phyloP scores from a whole-genome alignment of 2,329 filamentous ascomycete species.

The Huntiella decipiens region DNA sequence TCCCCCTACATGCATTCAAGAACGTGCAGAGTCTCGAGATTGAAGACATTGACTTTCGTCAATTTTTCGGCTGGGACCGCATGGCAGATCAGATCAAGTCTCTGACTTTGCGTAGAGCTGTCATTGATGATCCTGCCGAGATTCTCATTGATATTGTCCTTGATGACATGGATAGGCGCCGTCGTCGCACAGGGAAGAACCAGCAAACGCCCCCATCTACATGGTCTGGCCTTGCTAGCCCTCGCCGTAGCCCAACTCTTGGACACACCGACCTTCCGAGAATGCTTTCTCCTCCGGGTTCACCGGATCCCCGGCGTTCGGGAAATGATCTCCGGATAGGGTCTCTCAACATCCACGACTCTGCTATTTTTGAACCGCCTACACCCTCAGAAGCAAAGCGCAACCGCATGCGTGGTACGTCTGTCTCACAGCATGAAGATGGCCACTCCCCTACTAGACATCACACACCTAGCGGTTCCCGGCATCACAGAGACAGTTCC shows the following conservation, averaged over 20 bases:
- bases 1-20: slow-evolving; percentile 93
- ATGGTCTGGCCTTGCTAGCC: slow-evolving; percentile 39
- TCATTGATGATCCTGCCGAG: slow-evolving; percentile 76
- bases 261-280: slow-evolving; percentile 47
- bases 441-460: slow-evolving; percentile 16
- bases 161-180: slow-evolving; percentile 87
- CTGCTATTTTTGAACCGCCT: slow-evolving; percentile 24
- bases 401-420: slow-evolving; percentile 22
- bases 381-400: slow-evolving; percentile 12
- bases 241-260: slow-evolving; percentile 42
- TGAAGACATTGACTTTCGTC: slow-evolving; percentile 85
- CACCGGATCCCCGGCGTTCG: slow-evolving; percentile 29
- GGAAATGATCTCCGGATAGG: slow-evolving; percentile 34
- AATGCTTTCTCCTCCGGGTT: slow-evolving; percentile 51
- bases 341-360: slow-evolving; percentile 37
- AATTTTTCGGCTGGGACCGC: slow-evolving; percentile 94
- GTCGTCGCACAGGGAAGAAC: slow-evolving; percentile 70
- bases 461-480: slow-evolving; percentile 1
- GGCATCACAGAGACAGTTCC: slow-evolving; percentile 32
- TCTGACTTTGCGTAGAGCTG: slow-evolving; percentile 70
- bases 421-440: slow-evolving; percentile 28
- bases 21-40: slow-evolving; percentile 89
- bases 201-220: slow-evolving; percentile 57
- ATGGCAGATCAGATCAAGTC: slow-evolving; percentile 82
- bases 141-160: slow-evolving; percentile 83